Evolutionary conservation across 495 filamentous ascomycete genomes (phyloP).

Genomic region (Penicillium riverlandense): DNA sequence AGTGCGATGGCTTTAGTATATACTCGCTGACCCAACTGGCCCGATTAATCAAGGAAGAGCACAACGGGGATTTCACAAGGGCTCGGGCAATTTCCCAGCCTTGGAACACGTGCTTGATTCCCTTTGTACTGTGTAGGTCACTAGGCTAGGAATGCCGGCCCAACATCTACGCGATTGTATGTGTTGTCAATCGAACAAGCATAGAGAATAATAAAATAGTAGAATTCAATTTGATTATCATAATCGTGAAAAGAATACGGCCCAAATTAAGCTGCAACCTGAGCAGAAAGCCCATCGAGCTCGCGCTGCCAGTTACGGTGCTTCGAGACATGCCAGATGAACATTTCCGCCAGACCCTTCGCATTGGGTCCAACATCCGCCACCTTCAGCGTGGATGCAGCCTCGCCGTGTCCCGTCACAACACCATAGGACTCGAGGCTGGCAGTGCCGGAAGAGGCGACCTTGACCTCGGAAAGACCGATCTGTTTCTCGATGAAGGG

Average conservation of each 20-base stretch:
- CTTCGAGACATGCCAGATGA: constrained; percentile 55
- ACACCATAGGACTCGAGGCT: constrained; percentile 50
- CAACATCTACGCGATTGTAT: too few relatives aligned
- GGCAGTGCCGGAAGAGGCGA: constrained; percentile 41
- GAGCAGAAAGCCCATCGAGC: constrained; percentile 53
- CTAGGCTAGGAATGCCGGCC: too few relatives aligned
- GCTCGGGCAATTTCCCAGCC: too few relatives aligned
- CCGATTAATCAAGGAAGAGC: too few relatives aligned
- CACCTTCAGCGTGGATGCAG: constrained; percentile 36
- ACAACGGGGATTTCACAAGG: too few relatives aligned
- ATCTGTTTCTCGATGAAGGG: constrained; percentile 48
- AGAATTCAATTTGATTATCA: not conserved
- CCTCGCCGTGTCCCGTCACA: constrained; percentile 25
- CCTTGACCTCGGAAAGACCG: constrained; percentile 48
- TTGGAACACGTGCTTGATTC: too few relatives aligned
- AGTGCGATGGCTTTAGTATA: too few relatives aligned
- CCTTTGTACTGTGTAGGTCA: too few relatives aligned
- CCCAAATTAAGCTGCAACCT: constrained; percentile 24
- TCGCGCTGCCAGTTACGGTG: constrained; percentile 69
- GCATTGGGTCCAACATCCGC: constrained; percentile 33
- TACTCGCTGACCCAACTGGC: too few relatives aligned
- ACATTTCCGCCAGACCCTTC: constrained; percentile 59
- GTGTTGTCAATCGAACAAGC: too few relatives aligned
- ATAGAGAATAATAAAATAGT: too few relatives aligned
- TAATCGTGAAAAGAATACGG: not conserved